phyloP scores from a whole-genome alignment of 805 yeast species.

The Henningerozyma blattae region DNA sequence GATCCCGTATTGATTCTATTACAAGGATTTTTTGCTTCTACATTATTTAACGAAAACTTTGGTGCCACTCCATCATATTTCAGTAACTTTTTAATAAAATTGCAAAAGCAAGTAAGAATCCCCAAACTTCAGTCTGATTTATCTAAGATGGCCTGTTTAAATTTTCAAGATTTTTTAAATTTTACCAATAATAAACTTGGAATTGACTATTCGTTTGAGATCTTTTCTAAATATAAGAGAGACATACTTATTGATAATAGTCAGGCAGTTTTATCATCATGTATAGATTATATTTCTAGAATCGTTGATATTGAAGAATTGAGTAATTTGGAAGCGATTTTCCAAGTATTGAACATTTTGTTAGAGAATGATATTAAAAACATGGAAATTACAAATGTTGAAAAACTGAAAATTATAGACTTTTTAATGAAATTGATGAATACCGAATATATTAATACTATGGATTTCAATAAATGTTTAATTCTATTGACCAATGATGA shows the following conservation, averaged over 20 bases:
- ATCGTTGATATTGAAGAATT: background rate
- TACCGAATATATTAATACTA: background rate
- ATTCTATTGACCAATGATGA: conserved; percentile 15
- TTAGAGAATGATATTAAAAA: background rate
- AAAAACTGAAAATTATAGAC: background rate
- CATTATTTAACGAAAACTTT: conserved; percentile 2
- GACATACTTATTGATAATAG: background rate
- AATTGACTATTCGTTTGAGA: conserved; percentile 4
- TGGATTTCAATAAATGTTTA: conserved; percentile 8
- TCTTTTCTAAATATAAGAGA: background rate
- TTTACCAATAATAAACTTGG: conserved; percentile 5
- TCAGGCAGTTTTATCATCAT: background rate
- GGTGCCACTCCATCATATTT: conserved; percentile 3
- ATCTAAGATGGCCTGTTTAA: conserved; percentile 10
- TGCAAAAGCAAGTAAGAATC: conserved; percentile 1
- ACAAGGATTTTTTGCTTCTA: conserved; percentile 8
- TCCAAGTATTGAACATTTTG: background rate
- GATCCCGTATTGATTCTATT: conserved; percentile 6
- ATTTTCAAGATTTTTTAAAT: conserved; percentile 13
- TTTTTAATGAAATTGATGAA: background rate
- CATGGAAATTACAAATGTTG: background rate
- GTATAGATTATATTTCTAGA: background rate
- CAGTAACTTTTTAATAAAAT: conserved; percentile 1
- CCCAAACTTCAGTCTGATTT: conserved; percentile 2
- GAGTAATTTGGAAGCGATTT: background rate